A percentile compares a stretch with the other conserved stretches of the same genome.
These are phyloP conservation scores for Mortierella sp. DNA, from an alignment of 371 early-diverging fungal species.

Conservation along the genomic window DNA sequence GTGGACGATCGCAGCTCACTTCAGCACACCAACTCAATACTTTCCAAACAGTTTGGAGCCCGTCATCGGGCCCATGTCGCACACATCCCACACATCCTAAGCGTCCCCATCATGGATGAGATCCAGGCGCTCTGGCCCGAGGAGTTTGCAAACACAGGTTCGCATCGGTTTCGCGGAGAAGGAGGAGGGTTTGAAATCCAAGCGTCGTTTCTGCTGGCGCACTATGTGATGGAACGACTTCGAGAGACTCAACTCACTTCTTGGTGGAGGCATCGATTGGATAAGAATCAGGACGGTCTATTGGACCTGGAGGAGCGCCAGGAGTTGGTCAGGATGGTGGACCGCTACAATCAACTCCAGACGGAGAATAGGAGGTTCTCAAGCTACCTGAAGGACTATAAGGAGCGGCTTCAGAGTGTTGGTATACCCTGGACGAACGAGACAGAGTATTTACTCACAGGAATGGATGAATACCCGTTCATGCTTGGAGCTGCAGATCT, in stretches of 20 bases:
- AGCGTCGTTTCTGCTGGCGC: constrained; percentile 41
- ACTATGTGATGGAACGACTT: constrained; percentile 54
- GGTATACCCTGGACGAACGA: constrained; percentile 10
- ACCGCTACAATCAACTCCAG: constrained; percentile 7
- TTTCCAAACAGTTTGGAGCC: constrained; percentile 49
- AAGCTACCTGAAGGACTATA: constrained; percentile 7
- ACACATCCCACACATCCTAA: constrained; percentile 45
- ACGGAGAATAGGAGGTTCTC: neutral
- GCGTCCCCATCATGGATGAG: constrained; percentile 37
- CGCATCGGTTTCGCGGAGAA: constrained; percentile 56
- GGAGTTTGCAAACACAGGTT: constrained; percentile 39
- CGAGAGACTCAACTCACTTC: constrained; percentile 49
- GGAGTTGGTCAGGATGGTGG: constrained; percentile 18
- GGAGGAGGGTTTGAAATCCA: constrained; percentile 36
- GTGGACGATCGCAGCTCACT: constrained; percentile 37
- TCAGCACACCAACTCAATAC: constrained; percentile 35
- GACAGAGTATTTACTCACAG: constrained; percentile 17
- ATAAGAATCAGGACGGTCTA: constrained; percentile 42
- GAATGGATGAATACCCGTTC: constrained; percentile 45
- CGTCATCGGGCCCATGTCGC: constrained; percentile 43
- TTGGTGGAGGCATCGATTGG: constrained; percentile 42
- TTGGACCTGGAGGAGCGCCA: constrained; percentile 48
- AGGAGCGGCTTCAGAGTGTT: constrained; percentile 2
- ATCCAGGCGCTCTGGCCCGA: constrained; percentile 47
- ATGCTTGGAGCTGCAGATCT: constrained; percentile 8